Base-by-base conservation (phyloP, 129 eudicot species). In the Arctium lappa region DNA sequence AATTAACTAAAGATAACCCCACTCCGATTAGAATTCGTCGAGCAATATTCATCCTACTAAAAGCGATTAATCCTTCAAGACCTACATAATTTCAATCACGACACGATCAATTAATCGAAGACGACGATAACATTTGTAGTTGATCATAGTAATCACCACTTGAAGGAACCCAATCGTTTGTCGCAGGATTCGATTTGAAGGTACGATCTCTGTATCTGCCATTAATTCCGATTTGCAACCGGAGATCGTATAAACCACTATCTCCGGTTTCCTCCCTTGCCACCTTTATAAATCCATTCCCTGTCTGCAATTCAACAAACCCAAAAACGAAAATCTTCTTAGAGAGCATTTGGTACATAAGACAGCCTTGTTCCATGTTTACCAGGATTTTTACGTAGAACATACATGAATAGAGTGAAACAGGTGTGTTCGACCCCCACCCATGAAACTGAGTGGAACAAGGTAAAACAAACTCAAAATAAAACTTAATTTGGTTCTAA, bases 81-180 rank as follows among this genome's bases (percentile, higher is more conserved):
- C 40, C 30, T 10, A 10, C 2, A 48, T 30, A 18, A 38, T 65
- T 22, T 11, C n/a, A 42, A 15, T 48, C 39, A 22, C 16, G 4
- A 46, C 27, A 70, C 8, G 39, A 46, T 18, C 9, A 79, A 36
- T 46, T 13, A 34, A 80, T 27, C 40, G 2, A 36, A 34, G 16
- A 34, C 7, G 73, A 27, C 5, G 70, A 22, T 33, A 60, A 18
- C 5, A 74, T 36, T 33, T 29, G 12, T 69, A 85, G 79, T 36
- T 85, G 79, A 85, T 80, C 76, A 82, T 76, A 62, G 66, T 70
- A 76, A 56, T 88, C 91, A 63, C 18, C 56, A 39, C 77, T 78
- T 72, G 86, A 81, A 4, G 92, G 92, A 74, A 85, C 76, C 93
- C 95, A 91, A 27, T 91, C 93, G 70, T 91, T 91, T n/a, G 88